A percentile compares a stretch with the other conserved stretches of the same genome.
Evolutionary conservation across 805 yeast species (phyloP).

Genomic region (Vanderwaltozyma yarrowii): DNA sequence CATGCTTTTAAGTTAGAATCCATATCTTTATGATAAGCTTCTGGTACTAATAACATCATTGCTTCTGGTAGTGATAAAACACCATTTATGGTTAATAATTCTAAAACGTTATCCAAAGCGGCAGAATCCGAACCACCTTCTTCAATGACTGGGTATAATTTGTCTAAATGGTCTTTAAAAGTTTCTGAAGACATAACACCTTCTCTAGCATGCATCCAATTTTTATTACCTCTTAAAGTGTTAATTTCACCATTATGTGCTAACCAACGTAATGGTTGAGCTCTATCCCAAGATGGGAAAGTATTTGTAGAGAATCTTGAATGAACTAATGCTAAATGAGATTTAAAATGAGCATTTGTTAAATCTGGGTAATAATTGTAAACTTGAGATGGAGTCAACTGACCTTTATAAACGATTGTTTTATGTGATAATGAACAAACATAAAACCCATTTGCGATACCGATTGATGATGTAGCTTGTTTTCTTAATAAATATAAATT

Average conservation of each 20-base stretch:
- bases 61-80: slow-evolving; percentile 91
- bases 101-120: slow-evolving; percentile 92
- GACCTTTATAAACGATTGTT: slow-evolving; percentile 95
- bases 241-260: slow-evolving; percentile 99
- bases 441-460: slow-evolving; percentile 95
- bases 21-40: slow-evolving; percentile 97
- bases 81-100: slow-evolving; percentile 84
- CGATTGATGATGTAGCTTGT: slow-evolving; percentile 82
- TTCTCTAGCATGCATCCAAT: slow-evolving; percentile 99
- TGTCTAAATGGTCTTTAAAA: slow-evolving; percentile 86
- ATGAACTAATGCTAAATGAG: slow-evolving; percentile 93
- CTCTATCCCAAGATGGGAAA: slow-evolving; percentile 99
- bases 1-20: slow-evolving; percentile 90
- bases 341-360: slow-evolving; percentile 82
- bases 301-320: slow-evolving; percentile 97
- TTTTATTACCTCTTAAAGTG: slow-evolving; percentile 93
- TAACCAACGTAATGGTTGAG: slow-evolving; percentile 94
- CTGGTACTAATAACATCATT: slow-evolving; percentile 93
- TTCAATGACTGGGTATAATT: slow-evolving; percentile 88
- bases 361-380: slow-evolving; percentile 91
- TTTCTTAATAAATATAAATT: slow-evolving; percentile 80
- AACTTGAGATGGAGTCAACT: slow-evolving; percentile 92
- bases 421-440: slow-evolving; percentile 84
- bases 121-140: slow-evolving; percentile 99
- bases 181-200: slow-evolving; percentile 85